Percentiles rank a stretch among this genome's conserved stretches.
phyloP scores from a whole-genome alignment of 2,329 filamentous ascomycete genomes.

The Metarhizium robertsii region DNA sequence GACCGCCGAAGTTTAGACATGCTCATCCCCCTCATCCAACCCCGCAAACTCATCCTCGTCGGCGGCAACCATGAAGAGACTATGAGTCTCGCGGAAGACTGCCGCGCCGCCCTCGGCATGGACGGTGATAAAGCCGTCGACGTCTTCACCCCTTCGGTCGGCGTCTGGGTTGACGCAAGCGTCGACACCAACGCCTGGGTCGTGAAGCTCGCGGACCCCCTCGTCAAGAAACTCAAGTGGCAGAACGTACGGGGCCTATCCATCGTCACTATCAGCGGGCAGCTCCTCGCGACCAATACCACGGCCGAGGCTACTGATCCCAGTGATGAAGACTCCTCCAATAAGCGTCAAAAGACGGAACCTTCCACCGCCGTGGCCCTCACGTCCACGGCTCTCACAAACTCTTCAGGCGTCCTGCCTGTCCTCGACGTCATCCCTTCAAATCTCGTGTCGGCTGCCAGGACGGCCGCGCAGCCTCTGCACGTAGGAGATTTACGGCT shows the following conservation, averaged over 20 bases:
- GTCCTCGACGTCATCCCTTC: constrained; percentile 45
- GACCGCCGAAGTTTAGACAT: constrained; percentile 91
- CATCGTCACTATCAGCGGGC: constrained; percentile 86
- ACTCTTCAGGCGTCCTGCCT: constrained; percentile 26
- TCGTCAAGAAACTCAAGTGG: constrained; percentile 86
- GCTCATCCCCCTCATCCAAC: constrained; percentile 87
- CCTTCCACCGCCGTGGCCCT: constrained; percentile 13
- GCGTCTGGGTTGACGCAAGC: constrained; percentile 72
- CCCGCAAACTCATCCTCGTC: constrained; percentile 88
- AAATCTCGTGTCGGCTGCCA: constrained; percentile 59
- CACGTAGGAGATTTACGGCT: constrained; percentile 90
- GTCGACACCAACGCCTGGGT: constrained; percentile 98
- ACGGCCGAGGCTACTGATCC: constrained; percentile 38
- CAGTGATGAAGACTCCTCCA: constrained; percentile 34
- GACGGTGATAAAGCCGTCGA: constrained; percentile 47
- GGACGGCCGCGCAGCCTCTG: constrained; percentile 74
- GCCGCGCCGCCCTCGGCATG: constrained; percentile 54
- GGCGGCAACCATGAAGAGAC: constrained; percentile 76
- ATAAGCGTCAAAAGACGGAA: constrained; percentile 42
- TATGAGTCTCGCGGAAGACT: constrained; percentile 66
- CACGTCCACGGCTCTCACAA: constrained; percentile 8
- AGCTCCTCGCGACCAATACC: constrained; percentile 32
- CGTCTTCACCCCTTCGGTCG: constrained; percentile 75
- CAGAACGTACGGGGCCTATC: constrained; percentile 85
- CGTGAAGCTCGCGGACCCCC: constrained; percentile 74